A percentile compares a stretch with the other conserved stretches of the same genome.
These are phyloP conservation scores for Rhynchosporium graminicola DNA, from an alignment of 2,329 filamentous ascomycete genomes.

Conservation along the genomic window DNA sequence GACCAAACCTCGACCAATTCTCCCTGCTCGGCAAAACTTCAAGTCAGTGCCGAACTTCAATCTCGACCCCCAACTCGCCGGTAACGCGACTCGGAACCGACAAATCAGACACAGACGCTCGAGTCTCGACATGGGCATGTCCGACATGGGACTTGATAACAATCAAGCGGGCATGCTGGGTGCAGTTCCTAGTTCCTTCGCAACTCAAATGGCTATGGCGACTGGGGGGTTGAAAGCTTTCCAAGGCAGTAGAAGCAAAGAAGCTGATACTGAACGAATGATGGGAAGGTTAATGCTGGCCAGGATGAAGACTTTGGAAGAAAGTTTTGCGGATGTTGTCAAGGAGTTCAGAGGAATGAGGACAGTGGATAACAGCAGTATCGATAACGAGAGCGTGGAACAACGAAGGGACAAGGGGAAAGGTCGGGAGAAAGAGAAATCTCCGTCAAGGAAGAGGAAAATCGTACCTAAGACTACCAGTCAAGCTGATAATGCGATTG, in stretches of 20 bases:
- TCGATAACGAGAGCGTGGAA: slow-evolving; percentile 23
- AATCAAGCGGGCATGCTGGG: slow-evolving; percentile 63
- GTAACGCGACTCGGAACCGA: slow-evolving; percentile 15
- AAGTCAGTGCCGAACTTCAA: slow-evolving; percentile 57
- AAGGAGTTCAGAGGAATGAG: slow-evolving; percentile 60
- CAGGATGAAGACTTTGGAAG: slow-evolving; percentile 89
- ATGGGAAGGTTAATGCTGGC: slow-evolving; percentile 79
- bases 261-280: slow-evolving; percentile 63
- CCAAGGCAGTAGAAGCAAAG: slow-evolving; percentile 46
- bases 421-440: slow-evolving; percentile 23
- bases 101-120: slow-evolving; percentile 47
- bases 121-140: slow-evolving; percentile 69
- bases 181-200: slow-evolving; percentile 72
- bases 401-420: slow-evolving; percentile 22
- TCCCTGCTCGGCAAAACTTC: slow-evolving; percentile 52
- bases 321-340: slow-evolving; percentile 85
- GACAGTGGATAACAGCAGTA: slow-evolving; percentile 37
- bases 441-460: slow-evolving; percentile 10
- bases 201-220: slow-evolving; percentile 76
- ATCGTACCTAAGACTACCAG: slow-evolving; percentile 23
- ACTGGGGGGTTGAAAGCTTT: slow-evolving; percentile 58
- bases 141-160: slow-evolving; percentile 69
- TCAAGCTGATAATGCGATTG: slow-evolving; percentile 26
- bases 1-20: slow-evolving; percentile 57
- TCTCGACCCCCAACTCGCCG: slow-evolving; percentile 22